phyloP scores from a whole-genome alignment of 148 eudicot species.

The Camellia sinensis region DNA sequence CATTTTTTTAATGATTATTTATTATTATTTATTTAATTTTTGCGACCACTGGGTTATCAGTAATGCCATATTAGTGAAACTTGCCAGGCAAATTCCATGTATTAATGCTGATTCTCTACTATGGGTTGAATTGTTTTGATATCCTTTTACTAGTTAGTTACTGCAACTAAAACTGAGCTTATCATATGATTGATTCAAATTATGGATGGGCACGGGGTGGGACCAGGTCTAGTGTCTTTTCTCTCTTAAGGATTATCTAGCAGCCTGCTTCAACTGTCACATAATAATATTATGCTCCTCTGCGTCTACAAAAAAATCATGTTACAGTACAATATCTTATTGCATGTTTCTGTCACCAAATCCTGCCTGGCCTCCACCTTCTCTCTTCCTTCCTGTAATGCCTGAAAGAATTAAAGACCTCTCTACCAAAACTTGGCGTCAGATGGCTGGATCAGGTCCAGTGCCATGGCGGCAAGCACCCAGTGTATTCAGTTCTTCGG shows the following conservation, averaged over 20 bases:
- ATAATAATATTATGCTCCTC: not conserved
- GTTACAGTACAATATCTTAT: not conserved
- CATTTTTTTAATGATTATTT: not conserved
- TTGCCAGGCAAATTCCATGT: not conserved
- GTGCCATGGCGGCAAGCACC: constrained; percentile 53
- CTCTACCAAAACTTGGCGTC: constrained; percentile 42
- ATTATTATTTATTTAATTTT: not conserved
- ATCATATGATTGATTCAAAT: not conserved
- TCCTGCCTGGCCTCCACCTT: constrained; percentile 58
- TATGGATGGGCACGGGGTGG: not conserved
- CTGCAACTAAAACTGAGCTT: constrained; percentile 1
- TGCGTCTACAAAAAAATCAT: not conserved
- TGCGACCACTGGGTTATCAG: not conserved
- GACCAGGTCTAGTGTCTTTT: not conserved
- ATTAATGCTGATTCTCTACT: constrained; percentile 6
- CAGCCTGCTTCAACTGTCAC: not conserved
- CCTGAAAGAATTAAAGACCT: constrained; percentile 47
- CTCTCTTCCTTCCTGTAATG: constrained; percentile 32
- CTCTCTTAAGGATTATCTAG: not conserved
- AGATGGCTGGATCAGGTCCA: constrained; percentile 52
- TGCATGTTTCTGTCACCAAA: constrained; percentile 52
- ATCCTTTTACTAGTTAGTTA: not conserved
- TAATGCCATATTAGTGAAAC: not conserved
- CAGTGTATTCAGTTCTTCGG: constrained; percentile 29
- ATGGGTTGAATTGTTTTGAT: not conserved